These are phyloP conservation scores for Thamnidium elegans DNA, from an alignment of 192 early-diverging fungal genomes.

Conservation along the genomic window DNA sequence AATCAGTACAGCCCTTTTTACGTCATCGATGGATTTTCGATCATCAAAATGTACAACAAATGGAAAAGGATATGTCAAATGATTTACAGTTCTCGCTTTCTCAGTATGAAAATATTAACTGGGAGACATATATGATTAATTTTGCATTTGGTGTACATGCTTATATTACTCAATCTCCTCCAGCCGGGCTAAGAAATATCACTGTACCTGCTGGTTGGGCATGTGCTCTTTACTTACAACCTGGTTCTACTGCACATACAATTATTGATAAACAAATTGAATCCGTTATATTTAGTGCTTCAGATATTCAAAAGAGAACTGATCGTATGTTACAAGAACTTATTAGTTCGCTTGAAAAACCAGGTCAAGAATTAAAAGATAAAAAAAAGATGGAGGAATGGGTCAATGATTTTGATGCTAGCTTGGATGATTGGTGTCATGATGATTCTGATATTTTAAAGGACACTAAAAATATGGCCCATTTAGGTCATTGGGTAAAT, in stretches of 20 bases:
- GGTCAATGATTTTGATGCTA: slow-evolving; percentile 37
- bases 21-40: slow-evolving; percentile 29
- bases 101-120: slow-evolving; percentile 9
- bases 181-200: slow-evolving; percentile 18
- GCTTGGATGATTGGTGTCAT: slow-evolving; percentile 43
- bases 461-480: slow-evolving; percentile 14
- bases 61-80: slow-evolving; percentile 9
- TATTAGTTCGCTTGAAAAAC: slow-evolving; percentile 28
- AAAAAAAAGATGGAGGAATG: slow-evolving; percentile 34
- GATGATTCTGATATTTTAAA: slow-evolving; percentile 34
- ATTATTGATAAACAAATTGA: slow-evolving; percentile 35
- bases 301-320: slow-evolving; percentile 35
- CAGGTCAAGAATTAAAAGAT: slow-evolving; percentile 20
- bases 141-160: slow-evolving; percentile 33
- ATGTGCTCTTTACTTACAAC: slow-evolving; percentile 30
- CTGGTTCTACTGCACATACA: not conserved
- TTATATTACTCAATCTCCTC: slow-evolving; percentile 23
- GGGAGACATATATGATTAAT: slow-evolving; percentile 30
- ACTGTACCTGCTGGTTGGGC: slow-evolving; percentile 26
- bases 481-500: slow-evolving; percentile 31
- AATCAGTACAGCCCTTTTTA: slow-evolving; percentile 36
- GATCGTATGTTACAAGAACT: slow-evolving; percentile 34
- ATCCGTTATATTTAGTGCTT: slow-evolving; percentile 27
- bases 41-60: slow-evolving; percentile 17
- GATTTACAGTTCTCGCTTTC: slow-evolving; percentile 21